Evolutionary conservation across 1,284 basidiomycete genomes (phyloP).

Genomic region (Ceratobasidium theobromae): DNA sequence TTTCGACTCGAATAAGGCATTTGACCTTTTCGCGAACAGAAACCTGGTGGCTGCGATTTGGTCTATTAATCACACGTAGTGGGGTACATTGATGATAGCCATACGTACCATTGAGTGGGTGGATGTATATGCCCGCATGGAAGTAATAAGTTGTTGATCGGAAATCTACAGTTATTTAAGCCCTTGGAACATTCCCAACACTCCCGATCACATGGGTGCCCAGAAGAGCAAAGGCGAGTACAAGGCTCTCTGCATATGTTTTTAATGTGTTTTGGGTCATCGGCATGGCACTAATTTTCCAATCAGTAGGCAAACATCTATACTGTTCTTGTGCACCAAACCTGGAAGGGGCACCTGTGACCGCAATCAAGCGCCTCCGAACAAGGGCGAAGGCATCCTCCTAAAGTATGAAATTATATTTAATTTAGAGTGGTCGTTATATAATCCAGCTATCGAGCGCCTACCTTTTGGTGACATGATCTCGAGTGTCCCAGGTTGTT

Average conservation of each 20-base stretch:
- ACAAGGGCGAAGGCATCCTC: constrained; percentile 64
- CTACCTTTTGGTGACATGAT: not conserved
- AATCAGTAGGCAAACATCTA: not conserved
- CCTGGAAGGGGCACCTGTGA: constrained; percentile 64
- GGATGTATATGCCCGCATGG: constrained; percentile 61
- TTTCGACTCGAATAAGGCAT: constrained; percentile 61
- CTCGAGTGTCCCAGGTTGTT: constrained; percentile 44
- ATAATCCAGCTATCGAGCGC: too few species aligned
- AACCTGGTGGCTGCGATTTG: constrained; percentile 50
- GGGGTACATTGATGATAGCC: not conserved
- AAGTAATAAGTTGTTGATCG: constrained; percentile 47
- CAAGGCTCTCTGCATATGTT: constrained; percentile 58
- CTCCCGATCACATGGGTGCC: constrained; percentile 59
- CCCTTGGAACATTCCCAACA: constrained; percentile 58
- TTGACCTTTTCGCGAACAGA: constrained; percentile 51
- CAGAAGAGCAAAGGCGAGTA: constrained; percentile 52
- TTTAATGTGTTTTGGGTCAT: constrained; percentile 56
- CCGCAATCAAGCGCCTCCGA: constrained; percentile 62
- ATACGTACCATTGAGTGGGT: constrained; percentile 56
- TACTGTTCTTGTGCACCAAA: not conserved
- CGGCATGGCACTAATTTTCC: constrained; percentile 55
- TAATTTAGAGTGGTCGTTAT: too few species aligned
- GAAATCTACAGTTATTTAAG: not conserved
- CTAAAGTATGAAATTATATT: constrained; percentile 42
- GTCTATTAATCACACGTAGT: not conserved